These are phyloP conservation scores for Cunninghamia lanceolata DNA, from an alignment of 75 land plant genomes.

Conservation along the genomic window DNA sequence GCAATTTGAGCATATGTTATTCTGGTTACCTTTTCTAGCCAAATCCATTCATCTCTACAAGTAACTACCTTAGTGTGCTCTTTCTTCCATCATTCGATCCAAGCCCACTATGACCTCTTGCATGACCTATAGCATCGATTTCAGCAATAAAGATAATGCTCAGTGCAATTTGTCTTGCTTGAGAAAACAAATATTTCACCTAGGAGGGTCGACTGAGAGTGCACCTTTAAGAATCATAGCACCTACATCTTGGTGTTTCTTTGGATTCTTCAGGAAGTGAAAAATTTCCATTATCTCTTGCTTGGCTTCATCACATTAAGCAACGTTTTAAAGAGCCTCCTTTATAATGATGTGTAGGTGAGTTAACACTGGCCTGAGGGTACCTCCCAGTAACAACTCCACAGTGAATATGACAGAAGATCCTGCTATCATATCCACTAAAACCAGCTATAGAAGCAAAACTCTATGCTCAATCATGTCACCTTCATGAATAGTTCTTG, in stretches of 20 bases:
- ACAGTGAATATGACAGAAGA: no score
- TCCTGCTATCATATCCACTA: no score
- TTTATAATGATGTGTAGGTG: no score
- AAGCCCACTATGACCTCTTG: slow-evolving; percentile 43
- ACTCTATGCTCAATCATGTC: no score
- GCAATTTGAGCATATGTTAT: slow-evolving; percentile 51
- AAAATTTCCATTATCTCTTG: slow-evolving; percentile 60
- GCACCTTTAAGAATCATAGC: slow-evolving; percentile 57
- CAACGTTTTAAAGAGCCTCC: no score
- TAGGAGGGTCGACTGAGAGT: slow-evolving; percentile 62
- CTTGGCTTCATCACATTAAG: slow-evolving; percentile 62
- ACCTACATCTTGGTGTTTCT: slow-evolving; percentile 55
- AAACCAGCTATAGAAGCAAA: no score
- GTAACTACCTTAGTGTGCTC: slow-evolving; percentile 51
- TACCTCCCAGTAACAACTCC: no score
- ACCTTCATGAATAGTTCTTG: no score
- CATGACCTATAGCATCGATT: slow-evolving; percentile 68
- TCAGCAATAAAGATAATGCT: slow-evolving; percentile 66
- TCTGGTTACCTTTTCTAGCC: no score
- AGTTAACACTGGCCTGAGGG: no score
- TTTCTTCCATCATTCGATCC: slow-evolving; percentile 57
- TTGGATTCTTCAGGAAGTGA: slow-evolving; percentile 50
- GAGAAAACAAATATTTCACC: slow-evolving; percentile 56
- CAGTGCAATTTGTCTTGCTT: slow-evolving; percentile 46
- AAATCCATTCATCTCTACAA: slow-evolving; percentile 71